Evolutionary conservation across 106 monocot species (phyloP), one percentile per base, ranked within the genome.

Genomic region (Chionographis japonica): DNA sequence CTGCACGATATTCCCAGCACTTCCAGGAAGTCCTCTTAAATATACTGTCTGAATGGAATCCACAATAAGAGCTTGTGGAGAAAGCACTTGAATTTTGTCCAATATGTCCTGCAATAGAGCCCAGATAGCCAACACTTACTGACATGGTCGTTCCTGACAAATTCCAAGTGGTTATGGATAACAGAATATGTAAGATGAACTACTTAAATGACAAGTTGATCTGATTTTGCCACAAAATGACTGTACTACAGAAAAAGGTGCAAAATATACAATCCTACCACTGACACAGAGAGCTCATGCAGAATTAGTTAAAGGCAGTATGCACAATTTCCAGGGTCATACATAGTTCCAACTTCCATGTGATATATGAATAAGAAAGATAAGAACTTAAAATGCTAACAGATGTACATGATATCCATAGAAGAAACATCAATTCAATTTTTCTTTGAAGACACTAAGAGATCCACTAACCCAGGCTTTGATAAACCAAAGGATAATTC

Each of bases 41-140:
- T 98, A 93, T 60, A 98, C 85, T 54, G 98, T 98, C 62, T 98
- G 93, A 78, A 98, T 87, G 11, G 98, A 98, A 81, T 98, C 98
- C 42, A 98, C 79, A 78, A 98, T 81, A 69, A 98, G 79, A 75
- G 85, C 90, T 72, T 60, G 70, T 9, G 98, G 93, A 55, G 83
- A 79, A 4, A 88, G 73, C 19, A 52, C 58, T 64, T 83, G 76
- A 52, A 83, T 80, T 76, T 87, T 93, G 17, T 87, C 87, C 72
- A 98, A 79, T 63, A 98, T 93, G 73, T 98, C 98, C 98, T 98
- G 77, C 39, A 66, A 65, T 64, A 38, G 27, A 59, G 62, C 35
- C 41, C 77, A 68, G 54, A 35, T 49, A 53, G 18, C 9, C 66
- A 68, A 60, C 71, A 55, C 19, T 62, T 13, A 41, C 20, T 60